These are phyloP conservation scores for Barnettozyma populi DNA, from an alignment of 805 yeast genomes.

Conservation along the genomic window DNA sequence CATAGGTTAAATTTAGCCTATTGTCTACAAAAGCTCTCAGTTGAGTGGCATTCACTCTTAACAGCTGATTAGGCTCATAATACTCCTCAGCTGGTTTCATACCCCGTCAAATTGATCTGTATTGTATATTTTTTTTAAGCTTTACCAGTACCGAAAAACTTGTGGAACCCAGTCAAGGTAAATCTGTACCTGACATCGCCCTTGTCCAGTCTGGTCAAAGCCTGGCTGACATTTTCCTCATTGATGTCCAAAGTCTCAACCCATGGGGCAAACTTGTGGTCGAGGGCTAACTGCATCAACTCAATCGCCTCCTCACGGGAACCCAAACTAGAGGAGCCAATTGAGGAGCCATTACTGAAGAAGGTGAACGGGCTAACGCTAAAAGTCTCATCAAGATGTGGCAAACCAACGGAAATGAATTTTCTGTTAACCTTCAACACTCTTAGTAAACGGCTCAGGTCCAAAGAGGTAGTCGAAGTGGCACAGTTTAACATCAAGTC, in stretches of 20 bases:
- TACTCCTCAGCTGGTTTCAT: not conserved
- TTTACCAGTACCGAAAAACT: constrained; percentile 28
- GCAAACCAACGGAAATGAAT: constrained; percentile 64
- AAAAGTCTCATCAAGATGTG: constrained; percentile 38
- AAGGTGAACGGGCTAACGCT: constrained; percentile 46
- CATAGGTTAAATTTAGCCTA: not conserved
- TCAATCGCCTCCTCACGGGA: constrained; percentile 60
- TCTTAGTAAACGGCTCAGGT: constrained; percentile 41
- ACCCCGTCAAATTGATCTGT: not conserved
- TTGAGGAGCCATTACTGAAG: constrained; percentile 41
- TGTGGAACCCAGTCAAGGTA: constrained; percentile 50
- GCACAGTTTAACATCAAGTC: constrained; percentile 49
- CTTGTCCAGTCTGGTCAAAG: constrained; percentile 45
- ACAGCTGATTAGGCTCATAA: not conserved
- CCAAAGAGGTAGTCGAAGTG: constrained; percentile 38
- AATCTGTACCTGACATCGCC: constrained; percentile 63
- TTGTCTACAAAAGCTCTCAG: no score
- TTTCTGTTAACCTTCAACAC: constrained; percentile 53
- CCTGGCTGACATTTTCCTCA: constrained; percentile 48
- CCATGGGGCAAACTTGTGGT: constrained; percentile 56
- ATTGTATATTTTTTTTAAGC: not conserved
- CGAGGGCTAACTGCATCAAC: constrained; percentile 59
- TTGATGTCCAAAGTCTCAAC: constrained; percentile 52
- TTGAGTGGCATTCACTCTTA: no score
- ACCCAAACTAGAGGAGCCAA: constrained; percentile 58